Base-by-base conservation (phyloP, 352 stramenopile species). In the Phytophthora ohioensis region DNA sequence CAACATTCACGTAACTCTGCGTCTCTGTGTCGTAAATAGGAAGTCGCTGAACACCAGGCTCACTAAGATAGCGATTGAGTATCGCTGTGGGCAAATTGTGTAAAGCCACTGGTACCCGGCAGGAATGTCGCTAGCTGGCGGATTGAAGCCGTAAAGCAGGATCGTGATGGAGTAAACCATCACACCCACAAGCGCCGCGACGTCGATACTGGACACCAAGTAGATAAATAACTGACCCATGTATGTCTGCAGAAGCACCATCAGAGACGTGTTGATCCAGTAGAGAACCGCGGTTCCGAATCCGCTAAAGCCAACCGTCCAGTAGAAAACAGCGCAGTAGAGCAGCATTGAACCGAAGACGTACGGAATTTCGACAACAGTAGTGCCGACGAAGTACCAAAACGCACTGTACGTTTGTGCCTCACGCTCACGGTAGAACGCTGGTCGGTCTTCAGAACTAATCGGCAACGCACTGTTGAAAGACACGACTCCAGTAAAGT, bases 381-480 rank as follows among this genome's bases (percentile, higher is more conserved):
- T 92, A 12, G 53, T 58, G 15, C 86, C 78, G 4, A 96, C 52
- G 43, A 79, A 80, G 49, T 27, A 46, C 39, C 39, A 46, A 10
- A 46, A 17, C 11, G 39, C 11, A 7, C 11, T 46, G 17, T 46
- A 98, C 75, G 94, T 97, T 54, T 87, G 63, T 2, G 88, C 82
- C n/a, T 85, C 79, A 35, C 93, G 88, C 65, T 98, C 92, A 3
- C 90, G 76, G 78, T 98, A 98, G 69, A 95, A 98, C 43, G 92
- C 86, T 36, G 88, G 88, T 43, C 94, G 84, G 54, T 98, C 90
- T 47, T 86, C 78, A 57, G 89, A 80, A 46, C 92, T 89, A 5
- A 95, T 67, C 10, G 86, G 78, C 13, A 97, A 49, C 3, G 86
- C 82, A 4, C 72, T 85, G 39, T 93, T 76, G 38, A 93, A 82